phyloP scores from a whole-genome alignment of 306 rosid genomes.

The Pyrus bretschneideri region DNA sequence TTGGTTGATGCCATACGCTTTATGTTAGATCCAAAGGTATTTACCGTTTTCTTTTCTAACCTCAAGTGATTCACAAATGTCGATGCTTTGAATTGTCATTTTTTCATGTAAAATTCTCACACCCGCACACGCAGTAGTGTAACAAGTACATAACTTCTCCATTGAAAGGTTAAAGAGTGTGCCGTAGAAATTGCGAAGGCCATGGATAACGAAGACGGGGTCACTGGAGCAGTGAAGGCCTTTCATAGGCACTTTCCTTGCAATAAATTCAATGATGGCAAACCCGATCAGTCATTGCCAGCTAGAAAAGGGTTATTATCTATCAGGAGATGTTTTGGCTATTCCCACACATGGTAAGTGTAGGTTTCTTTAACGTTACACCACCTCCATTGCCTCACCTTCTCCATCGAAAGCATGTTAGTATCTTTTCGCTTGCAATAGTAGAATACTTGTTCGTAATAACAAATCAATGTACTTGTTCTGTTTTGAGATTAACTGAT shows the following conservation, averaged over 20 bases:
- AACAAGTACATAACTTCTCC: neutral
- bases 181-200: slow-evolving; percentile 61
- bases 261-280: neutral
- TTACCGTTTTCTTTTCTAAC: neutral
- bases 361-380: neutral
- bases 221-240: slow-evolving; percentile 66
- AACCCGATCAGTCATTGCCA: neutral
- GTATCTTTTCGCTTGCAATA: neutral
- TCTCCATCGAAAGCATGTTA: neutral
- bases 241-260: slow-evolving; percentile 61
- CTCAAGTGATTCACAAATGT: neutral
- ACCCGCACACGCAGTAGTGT: neutral
- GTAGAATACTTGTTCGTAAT: neutral
- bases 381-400: neutral
- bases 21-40: slow-evolving; percentile 85
- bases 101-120: no score
- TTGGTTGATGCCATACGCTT: slow-evolving; percentile 65
- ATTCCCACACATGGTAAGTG: neutral
- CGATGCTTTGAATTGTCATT: neutral
- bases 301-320: slow-evolving; percentile 14
- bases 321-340: slow-evolving; percentile 39
- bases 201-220: slow-evolving; percentile 84
- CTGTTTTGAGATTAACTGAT: no score
- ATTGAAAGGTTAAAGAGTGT: slow-evolving; percentile 52
- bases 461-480: no score